Evolutionary conservation across 148 eudicot species (phyloP).

Genomic region (Nepenthes mirabilis): DNA sequence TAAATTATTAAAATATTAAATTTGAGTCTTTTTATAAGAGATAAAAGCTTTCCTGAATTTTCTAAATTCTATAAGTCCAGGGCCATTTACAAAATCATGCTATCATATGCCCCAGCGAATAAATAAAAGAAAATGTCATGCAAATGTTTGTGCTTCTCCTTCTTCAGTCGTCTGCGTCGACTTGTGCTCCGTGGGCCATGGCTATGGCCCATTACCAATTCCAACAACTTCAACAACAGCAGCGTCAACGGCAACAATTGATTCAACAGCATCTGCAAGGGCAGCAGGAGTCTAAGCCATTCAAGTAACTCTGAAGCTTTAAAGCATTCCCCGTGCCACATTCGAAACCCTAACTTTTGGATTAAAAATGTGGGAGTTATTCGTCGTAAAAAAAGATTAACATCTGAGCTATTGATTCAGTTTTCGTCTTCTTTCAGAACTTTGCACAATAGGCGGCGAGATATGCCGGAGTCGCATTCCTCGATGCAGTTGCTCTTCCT

Average conservation of each 20-base stretch:
- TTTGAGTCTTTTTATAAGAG: no score
- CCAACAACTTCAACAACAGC: slow-evolving; percentile 12
- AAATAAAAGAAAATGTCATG: no score
- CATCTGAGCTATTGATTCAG: background rate
- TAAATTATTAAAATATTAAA: no score
- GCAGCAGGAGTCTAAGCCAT: background rate
- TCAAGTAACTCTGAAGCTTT: slow-evolving; percentile 13
- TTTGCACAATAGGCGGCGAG: slow-evolving; percentile 27
- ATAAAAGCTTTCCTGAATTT: no score
- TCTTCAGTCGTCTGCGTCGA: no score
- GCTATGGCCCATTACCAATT: slow-evolving; percentile 19
- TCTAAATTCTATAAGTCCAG: no score
- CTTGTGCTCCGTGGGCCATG: slow-evolving; percentile 14
- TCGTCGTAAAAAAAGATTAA: no score
- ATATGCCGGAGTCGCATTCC: slow-evolving; percentile 25
- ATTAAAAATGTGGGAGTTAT: background rate
- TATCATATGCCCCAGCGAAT: no score
- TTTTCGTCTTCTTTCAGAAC: slow-evolving; percentile 15
- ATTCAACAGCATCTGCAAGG: background rate
- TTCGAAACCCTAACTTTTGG: slow-evolving; percentile 12
- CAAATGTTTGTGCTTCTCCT: no score
- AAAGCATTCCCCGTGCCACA: background rate
- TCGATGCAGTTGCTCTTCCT: slow-evolving; percentile 15
- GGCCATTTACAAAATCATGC: no score
- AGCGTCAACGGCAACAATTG: slow-evolving; percentile 19